Evolutionary conservation across 495 filamentous ascomycete genomes (phyloP).

Genomic region (Amorphotheca resinae): DNA sequence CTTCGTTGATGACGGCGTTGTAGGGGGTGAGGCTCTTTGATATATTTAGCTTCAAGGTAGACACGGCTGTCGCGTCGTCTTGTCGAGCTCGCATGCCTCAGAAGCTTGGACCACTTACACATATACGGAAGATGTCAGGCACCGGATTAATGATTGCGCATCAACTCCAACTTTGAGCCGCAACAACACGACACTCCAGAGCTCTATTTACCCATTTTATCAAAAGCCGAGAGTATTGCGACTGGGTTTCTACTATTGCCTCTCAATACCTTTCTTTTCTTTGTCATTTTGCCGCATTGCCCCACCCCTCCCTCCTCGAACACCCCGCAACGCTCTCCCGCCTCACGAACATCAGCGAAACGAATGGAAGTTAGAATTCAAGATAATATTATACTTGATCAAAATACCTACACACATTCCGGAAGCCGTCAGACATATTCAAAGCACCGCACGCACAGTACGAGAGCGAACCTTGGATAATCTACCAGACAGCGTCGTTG

Average conservation of each 20-base stretch:
- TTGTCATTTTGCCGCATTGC: background rate
- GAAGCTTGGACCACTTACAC: slow-evolving; percentile 8
- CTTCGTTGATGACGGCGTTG: slow-evolving; percentile 10
- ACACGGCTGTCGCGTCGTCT: slow-evolving; percentile 21
- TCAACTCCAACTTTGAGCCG: background rate
- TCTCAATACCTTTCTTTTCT: too few relatives aligned
- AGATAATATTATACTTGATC: too few relatives aligned
- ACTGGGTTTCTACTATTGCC: too few relatives aligned
- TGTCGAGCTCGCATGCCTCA: slow-evolving; percentile 8
- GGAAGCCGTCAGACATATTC: too few relatives aligned
- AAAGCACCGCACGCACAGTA: too few relatives aligned
- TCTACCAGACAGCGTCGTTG: too few relatives aligned
- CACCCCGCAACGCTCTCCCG: slow-evolving; percentile 18
- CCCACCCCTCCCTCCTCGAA: background rate
- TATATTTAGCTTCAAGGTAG: slow-evolving; percentile 14
- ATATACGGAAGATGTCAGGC: slow-evolving; percentile 8
- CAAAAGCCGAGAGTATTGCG: too few relatives aligned
- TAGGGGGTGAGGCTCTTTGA: slow-evolving; percentile 7
- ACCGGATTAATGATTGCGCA: slow-evolving; percentile 3
- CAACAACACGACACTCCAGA: background rate
- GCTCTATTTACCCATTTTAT: background rate
- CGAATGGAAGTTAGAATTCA: slow-evolving; percentile 6
- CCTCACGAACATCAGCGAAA: slow-evolving; percentile 17
- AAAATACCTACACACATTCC: too few relatives aligned
- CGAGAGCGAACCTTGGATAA: too few relatives aligned